A percentile compares a stretch with the other conserved stretches of the same genome.
phyloP scores from a whole-genome alignment of 2,329 filamentous ascomycete genomes.

The Fusarium sp. region DNA sequence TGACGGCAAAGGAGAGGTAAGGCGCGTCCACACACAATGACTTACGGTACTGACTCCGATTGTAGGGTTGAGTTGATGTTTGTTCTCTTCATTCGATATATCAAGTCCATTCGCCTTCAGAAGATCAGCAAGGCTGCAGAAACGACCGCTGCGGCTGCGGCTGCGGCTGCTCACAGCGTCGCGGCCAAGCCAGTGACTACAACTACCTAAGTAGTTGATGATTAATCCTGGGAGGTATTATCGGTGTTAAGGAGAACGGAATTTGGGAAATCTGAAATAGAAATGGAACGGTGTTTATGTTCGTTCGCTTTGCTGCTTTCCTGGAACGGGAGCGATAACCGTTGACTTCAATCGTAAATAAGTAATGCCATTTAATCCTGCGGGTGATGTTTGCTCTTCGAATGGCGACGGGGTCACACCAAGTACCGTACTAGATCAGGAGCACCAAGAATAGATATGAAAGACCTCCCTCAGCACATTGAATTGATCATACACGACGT shows the following conservation, averaged over 20 bases:
- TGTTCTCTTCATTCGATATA: conserved; percentile 85
- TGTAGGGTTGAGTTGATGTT: conserved; percentile 88
- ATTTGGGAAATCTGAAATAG: conserved; percentile 29
- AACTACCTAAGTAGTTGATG: conserved; percentile 27
- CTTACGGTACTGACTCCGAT: conserved; percentile 32
- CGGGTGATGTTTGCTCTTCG: neutral
- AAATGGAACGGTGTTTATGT: conserved; percentile 41
- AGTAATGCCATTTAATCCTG: neutral
- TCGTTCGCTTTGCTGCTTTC: conserved; percentile 17
- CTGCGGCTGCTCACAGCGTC: conserved; percentile 62
- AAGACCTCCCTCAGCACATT: neutral
- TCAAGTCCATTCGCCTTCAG: conserved; percentile 78
- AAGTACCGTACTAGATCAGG: neutral
- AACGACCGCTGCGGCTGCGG: conserved; percentile 68
- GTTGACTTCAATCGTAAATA: conserved; percentile 7
- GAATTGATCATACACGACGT: neutral
- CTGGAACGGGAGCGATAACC: conserved; percentile 29
- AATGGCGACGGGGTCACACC: neutral
- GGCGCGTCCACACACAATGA: conserved; percentile 36
- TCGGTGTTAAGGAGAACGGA: conserved; percentile 34
- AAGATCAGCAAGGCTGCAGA: conserved; percentile 78
- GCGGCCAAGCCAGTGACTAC: conserved; percentile 49
- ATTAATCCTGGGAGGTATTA: conserved; percentile 10
- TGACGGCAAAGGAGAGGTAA: conserved; percentile 99
- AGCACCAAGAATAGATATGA: neutral